phyloP scores from a whole-genome alignment of 169 alveolate genomes.

The Plasmodium berghei region DNA sequence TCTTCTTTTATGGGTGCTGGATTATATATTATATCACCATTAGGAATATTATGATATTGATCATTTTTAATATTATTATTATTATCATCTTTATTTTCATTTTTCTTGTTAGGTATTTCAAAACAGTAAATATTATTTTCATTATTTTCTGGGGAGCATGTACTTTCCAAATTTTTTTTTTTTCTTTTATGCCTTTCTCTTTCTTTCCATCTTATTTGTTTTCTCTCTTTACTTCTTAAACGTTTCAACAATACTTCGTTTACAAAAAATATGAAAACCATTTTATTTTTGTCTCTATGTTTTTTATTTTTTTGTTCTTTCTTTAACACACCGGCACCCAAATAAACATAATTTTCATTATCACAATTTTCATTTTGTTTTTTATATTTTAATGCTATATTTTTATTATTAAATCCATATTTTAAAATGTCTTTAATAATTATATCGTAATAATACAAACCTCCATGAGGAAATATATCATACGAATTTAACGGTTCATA shows the following conservation, averaged over 20 bases:
- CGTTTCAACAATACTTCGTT: slow-evolving; percentile 34
- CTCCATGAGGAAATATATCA: slow-evolving; percentile 67
- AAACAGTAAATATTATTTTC: too few relatives aligned
- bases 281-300: slow-evolving; percentile 45
- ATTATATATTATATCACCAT: too few relatives aligned
- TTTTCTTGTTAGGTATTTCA: too few relatives aligned
- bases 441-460: slow-evolving; percentile 52
- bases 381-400: neutral
- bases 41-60: too few relatives aligned
- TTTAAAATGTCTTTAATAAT: slow-evolving; percentile 52
- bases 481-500: slow-evolving; percentile 33
- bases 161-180: too few relatives aligned
- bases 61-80: too few relatives aligned
- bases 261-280: slow-evolving; percentile 70
- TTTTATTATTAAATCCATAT: slow-evolving; percentile 11
- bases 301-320: slow-evolving; percentile 37
- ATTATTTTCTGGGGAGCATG: too few relatives aligned
- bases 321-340: slow-evolving; percentile 62
- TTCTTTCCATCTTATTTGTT: neutral
- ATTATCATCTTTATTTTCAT: too few relatives aligned
- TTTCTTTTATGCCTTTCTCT: too few relatives aligned
- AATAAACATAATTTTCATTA: slow-evolving; percentile 6
- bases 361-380: neutral
- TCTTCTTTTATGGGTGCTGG: too few relatives aligned
- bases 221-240: neutral